A percentile compares a stretch with the other conserved stretches of the same genome.
phyloP scores from a whole-genome alignment of 129 eudicot species.

The Silybum marianum region DNA sequence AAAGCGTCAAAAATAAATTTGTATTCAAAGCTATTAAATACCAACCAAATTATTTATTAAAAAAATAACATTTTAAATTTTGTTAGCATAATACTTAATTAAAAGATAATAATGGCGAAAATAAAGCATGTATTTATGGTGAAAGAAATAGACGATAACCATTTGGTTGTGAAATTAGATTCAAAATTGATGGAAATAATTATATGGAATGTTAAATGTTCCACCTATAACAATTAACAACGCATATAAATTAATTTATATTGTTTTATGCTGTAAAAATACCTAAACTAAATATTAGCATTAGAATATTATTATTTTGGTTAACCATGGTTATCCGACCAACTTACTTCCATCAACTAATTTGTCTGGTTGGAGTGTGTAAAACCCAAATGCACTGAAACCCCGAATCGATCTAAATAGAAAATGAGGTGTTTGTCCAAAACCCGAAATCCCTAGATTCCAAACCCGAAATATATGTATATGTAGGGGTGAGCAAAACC shows the following conservation, averaged over 20 bases:
- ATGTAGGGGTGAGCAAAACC: too few relatives aligned
- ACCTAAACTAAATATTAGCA: neutral
- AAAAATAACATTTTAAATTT: neutral
- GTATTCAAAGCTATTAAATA: neutral
- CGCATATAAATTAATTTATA: neutral
- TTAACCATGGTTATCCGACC: too few relatives aligned
- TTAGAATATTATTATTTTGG: too few relatives aligned
- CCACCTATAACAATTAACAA: neutral
- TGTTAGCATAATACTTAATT: neutral
- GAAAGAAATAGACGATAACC: neutral
- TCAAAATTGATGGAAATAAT: neutral
- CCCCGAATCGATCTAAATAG: too few relatives aligned
- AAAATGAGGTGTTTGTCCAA: too few relatives aligned
- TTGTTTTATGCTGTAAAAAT: neutral
- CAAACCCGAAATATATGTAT: too few relatives aligned
- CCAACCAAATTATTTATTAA: neutral
- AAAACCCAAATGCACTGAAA: too few relatives aligned
- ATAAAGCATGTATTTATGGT: neutral
- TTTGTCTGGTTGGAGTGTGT: too few relatives aligned
- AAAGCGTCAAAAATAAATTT: neutral
- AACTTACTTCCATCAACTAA: too few relatives aligned
- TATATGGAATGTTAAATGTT: neutral
- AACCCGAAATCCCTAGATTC: too few relatives aligned
- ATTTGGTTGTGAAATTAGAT: neutral
- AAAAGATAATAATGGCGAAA: neutral